Base-by-base conservation (phyloP, 768 basidiomycete genomes). In the Rhizopogon rudus region DNA sequence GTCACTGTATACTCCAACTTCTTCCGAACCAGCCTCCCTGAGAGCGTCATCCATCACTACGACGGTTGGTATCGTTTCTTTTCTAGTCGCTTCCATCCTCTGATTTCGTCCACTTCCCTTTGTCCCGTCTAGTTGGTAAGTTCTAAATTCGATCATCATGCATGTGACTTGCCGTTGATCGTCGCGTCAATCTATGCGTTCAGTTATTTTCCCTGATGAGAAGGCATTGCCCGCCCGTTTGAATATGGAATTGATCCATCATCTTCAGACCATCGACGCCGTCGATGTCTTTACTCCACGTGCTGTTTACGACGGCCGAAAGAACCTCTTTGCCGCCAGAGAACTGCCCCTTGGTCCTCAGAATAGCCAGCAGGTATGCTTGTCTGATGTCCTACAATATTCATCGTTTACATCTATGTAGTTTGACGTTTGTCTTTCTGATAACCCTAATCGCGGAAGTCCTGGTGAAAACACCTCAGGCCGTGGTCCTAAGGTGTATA, bases 241-340 rank as follows among this genome's bases (percentile, higher is more conserved):
- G 6, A 91, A 90, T 56, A 77, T 92, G 75, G 82, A 86, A 13
- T 70, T 93, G 9, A 84, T 93, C 46, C 75, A 77, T 13, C 73
- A 73, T 14, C 67, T 93, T 13, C 91, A 93, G 65, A 73, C 71
- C 4, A 65, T 71, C 0, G 75, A 79, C 4, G 81, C 82, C 1
- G 83, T 82, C 0, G 69, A 78, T n/a, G 73, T 88, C 20, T 93
- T 93, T 64, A 88, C 81, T 3, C 88, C 87, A 9, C 81, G 77
- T 13, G 85, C 77, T 16, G 89, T 82, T 2, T 92, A 91, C 57
- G 91, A 92, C 55, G 90, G 90, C 0, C 77, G 87, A 41, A 92
- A 91, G 68, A 92, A 91, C 58, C 67, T 84, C 45, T 93, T 88
- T 61, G 76, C 85, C 22, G 71, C 81, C 13, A 75, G 79, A 40